phyloP scores from a whole-genome alignment of 73 alveolate species.

The Paraurostyla sp. region DNA sequence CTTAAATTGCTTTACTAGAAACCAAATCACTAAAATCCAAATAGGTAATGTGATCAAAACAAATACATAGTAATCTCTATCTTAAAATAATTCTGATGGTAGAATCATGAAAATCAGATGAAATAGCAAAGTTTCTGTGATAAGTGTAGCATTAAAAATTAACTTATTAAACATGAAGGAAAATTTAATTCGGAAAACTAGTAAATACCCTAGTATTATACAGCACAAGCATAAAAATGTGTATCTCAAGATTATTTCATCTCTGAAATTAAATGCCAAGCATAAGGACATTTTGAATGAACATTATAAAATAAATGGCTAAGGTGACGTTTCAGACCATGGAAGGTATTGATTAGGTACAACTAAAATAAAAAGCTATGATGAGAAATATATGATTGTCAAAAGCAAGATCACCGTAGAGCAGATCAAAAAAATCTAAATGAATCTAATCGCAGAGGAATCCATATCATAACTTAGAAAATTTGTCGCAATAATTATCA shows the following conservation, averaged over 20 bases:
- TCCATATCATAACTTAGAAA: background rate
- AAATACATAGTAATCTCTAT: background rate
- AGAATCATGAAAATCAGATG: background rate
- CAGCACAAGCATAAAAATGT: background rate
- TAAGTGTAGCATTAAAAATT: background rate
- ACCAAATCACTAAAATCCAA: background rate
- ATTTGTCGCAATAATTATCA: background rate
- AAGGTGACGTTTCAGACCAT: background rate
- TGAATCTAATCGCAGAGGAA: background rate
- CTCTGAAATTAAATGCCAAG: slow-evolving; percentile 19
- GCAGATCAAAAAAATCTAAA: background rate
- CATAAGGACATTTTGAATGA: background rate
- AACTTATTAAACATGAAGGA: slow-evolving; percentile 7
- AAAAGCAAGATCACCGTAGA: background rate
- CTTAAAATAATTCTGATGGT: background rate
- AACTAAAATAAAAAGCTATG: background rate
- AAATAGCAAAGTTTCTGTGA: background rate
- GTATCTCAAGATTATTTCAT: background rate
- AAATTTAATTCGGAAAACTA: background rate
- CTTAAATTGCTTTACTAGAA: background rate
- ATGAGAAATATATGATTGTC: background rate
- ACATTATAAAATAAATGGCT: slow-evolving; percentile 8
- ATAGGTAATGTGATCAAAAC: slow-evolving; percentile 4
- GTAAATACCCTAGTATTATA: background rate
- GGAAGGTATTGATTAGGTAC: slow-evolving; percentile 15